A percentile compares a stretch with the other conserved stretches of the same genome.
Conservation (phyloP, 2,329 filamentous ascomycete genomes). For the Microthyrium microscopicum region DNA sequence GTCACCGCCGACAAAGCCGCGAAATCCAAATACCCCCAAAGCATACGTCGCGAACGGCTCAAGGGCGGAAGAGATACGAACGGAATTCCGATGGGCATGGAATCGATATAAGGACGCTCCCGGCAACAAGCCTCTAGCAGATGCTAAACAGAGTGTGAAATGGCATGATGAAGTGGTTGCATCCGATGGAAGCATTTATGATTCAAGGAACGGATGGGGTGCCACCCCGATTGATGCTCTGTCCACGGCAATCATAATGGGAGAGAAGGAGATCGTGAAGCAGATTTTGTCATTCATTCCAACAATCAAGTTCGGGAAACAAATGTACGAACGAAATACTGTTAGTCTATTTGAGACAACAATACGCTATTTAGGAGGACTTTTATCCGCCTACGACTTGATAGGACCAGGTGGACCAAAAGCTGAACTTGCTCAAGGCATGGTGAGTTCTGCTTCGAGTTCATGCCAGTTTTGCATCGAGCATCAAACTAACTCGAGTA, state of each 20-base stretch:
- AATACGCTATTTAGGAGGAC: slow-evolving; percentile 69
- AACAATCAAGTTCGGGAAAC: slow-evolving; percentile 34
- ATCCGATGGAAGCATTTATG: too few relatives aligned
- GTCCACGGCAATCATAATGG: slow-evolving; percentile 65
- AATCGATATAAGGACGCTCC: too few relatives aligned
- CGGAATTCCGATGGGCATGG: too few relatives aligned
- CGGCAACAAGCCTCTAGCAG: too few relatives aligned
- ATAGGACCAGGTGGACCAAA: slow-evolving; percentile 28
- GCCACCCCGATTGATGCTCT: slow-evolving; percentile 68
- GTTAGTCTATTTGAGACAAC: slow-evolving; percentile 82
- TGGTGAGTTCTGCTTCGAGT: slow-evolving; percentile 63
- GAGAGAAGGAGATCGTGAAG: slow-evolving; percentile 46
- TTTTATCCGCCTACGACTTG: slow-evolving; percentile 58
- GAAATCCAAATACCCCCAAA: too few relatives aligned
- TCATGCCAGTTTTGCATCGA: slow-evolving; percentile 74
- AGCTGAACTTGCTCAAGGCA: slow-evolving; percentile 66
- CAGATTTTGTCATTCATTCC: slow-evolving; percentile 56
- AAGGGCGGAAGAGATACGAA: too few relatives aligned
- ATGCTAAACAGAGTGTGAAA: too few relatives aligned
- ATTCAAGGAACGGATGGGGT: slow-evolving; percentile 74
- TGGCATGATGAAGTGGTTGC: too few relatives aligned
- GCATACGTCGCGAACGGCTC: too few relatives aligned
- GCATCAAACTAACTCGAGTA: slow-evolving; percentile 60
- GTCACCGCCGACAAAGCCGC: too few relatives aligned
- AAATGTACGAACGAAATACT: too few relatives aligned